Base-by-base conservation (phyloP, 2,329 filamentous ascomycete genomes). In the Curvularia eragrostidis region DNA sequence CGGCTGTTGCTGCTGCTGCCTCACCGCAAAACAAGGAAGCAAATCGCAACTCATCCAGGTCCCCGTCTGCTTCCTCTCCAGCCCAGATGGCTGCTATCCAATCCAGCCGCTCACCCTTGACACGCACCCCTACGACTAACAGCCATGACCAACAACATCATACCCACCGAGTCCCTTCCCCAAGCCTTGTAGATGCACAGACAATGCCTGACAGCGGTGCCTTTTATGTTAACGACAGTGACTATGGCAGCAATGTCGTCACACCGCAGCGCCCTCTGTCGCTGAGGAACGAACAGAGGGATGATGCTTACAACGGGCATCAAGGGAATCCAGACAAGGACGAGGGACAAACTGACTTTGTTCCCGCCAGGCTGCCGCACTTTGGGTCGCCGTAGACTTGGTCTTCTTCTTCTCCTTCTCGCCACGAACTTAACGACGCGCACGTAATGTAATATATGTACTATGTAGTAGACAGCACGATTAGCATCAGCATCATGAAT, bases 301-400 rank as follows among this genome's bases (percentile, higher is more conserved):
- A 36, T n/a, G 34, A 6, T 18, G 18, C 34, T 4, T 6, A n/a
- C 1, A 18, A 5, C 18, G 34, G 15, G 15, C 34, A n/a, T 15
- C 15, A 36, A 18, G 15, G 15, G n/a, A n/a, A 34, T 34, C 32
- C 13, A 34, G 32, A 36, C 34, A 15, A 36, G 34, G 34, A 68
- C 64, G 42, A 48, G 65, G 23, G 56, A 3, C 56, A 66, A 21
- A 59, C 59, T 6, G 58, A 51, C 4, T 77, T 77, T 61, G 65
- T 77, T 12, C 74, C 75, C 7, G 75, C 75, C 19, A 55, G 68
- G 19, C 58, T 77, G 46, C 75, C 75, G 36, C 64, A 73, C 49
- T 77, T 78, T 59, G 65, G 54, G 19, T 48, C 46, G 13, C 23
- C 10, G 12, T 49, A 49, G 13, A 7, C n/a, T 39, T 26, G 10